Conservation (phyloP, 1,284 basidiomycete species). For the Moniliophthora roreri region DNA sequence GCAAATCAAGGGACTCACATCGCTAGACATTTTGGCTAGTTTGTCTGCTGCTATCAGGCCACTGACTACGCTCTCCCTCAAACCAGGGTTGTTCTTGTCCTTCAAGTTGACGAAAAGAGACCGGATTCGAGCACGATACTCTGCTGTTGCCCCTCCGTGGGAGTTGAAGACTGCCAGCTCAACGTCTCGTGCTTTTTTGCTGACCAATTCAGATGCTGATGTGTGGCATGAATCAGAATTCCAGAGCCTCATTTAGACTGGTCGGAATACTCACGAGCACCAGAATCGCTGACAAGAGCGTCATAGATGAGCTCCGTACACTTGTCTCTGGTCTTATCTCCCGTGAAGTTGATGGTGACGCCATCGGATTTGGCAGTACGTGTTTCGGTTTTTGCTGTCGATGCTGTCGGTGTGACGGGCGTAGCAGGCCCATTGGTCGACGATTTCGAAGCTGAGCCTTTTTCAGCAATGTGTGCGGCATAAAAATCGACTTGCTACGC, state of each 20-base stretch:
- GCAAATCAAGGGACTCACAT: conserved; percentile 45
- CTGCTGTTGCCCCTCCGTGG: conserved; percentile 41
- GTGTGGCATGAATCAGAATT: not conserved
- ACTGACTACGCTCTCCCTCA: conserved; percentile 83
- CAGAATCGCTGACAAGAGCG: conserved; percentile 82
- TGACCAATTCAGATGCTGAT: conserved; percentile 63
- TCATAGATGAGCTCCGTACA: conserved; percentile 93
- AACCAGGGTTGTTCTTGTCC: conserved; percentile 89
- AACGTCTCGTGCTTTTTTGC: conserved; percentile 56
- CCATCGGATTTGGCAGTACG: conserved; percentile 74
- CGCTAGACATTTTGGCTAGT: conserved; percentile 82
- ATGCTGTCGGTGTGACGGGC: conserved; percentile 39
- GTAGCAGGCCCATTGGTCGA: conserved; percentile 46
- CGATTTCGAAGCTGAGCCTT: conserved; percentile 10
- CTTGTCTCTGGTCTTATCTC: conserved; percentile 82
- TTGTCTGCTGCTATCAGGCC: conserved; percentile 73
- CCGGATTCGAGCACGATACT: conserved; percentile 85
- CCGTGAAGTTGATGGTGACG: conserved; percentile 54
- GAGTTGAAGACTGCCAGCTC: conserved; percentile 58
- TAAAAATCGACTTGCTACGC: conserved; percentile 5
- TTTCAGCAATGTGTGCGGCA: not conserved
- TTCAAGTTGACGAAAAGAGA: conserved; percentile 92
- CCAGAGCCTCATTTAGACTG: conserved; percentile 7
- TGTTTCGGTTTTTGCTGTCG: conserved; percentile 34
- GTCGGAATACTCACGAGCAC: conserved; percentile 68